These are phyloP conservation scores for Aphanocladium album DNA, from an alignment of 2,329 filamentous ascomycete species.

Conservation along the genomic window DNA sequence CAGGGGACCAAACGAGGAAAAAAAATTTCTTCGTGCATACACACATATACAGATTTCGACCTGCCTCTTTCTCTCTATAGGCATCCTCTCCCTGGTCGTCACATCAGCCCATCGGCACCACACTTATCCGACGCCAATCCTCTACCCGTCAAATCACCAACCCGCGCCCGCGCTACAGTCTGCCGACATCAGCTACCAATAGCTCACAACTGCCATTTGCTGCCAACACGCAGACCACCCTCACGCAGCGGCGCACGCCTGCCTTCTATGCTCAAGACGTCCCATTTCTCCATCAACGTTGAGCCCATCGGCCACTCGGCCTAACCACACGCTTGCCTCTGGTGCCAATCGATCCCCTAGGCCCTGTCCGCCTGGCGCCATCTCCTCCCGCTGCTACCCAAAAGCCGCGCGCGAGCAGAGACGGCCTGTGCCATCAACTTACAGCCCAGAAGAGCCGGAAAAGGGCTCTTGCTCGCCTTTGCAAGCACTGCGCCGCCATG, in stretches of 20 bases:
- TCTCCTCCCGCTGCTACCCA: background rate
- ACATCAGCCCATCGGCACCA: constrained; percentile 3
- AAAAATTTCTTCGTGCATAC: background rate
- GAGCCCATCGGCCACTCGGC: background rate
- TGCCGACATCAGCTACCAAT: constrained; percentile 5
- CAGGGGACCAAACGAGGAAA: background rate
- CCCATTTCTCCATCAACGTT: background rate
- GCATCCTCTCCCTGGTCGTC: background rate
- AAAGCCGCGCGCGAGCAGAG: background rate
- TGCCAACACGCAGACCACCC: background rate
- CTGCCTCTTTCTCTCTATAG: background rate
- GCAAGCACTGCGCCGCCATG: constrained; percentile 24
- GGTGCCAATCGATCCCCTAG: background rate
- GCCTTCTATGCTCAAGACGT: no score
- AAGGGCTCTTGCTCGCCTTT: background rate
- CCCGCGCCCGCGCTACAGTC: background rate
- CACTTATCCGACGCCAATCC: constrained; percentile 1
- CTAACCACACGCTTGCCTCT: background rate
- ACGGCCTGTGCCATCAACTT: background rate
- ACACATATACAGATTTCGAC: background rate
- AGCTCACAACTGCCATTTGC: background rate
- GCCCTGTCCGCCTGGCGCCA: background rate
- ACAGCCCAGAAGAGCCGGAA: background rate
- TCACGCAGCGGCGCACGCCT: background rate
- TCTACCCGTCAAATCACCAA: background rate